phyloP scores from a whole-genome alignment of 225 moss, liverwort and hornwort species.

The Bryoerythrophyllum caledonicum region DNA sequence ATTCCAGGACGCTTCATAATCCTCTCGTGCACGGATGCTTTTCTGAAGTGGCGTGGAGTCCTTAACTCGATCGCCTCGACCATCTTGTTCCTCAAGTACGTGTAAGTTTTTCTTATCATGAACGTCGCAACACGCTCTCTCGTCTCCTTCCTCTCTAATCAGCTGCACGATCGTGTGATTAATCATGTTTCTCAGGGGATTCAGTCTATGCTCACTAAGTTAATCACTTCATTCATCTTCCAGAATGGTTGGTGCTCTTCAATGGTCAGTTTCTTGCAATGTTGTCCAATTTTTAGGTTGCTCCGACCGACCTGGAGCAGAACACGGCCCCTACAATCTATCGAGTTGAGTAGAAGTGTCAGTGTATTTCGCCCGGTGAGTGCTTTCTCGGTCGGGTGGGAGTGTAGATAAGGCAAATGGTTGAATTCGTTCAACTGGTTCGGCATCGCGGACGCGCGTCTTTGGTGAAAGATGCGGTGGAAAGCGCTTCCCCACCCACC shows the following conservation, averaged over 20 bases:
- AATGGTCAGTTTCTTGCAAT: not conserved
- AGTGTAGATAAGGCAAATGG: not conserved
- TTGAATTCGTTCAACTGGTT: not conserved
- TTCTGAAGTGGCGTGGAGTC: not conserved
- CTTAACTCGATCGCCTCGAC: not conserved
- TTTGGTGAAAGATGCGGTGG: not conserved
- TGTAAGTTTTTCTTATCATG: not conserved
- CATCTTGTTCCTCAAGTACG: not conserved
- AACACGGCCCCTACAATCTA: not conserved
- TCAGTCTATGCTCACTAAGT: not conserved
- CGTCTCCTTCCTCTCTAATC: not conserved
- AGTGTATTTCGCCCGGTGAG: no score
- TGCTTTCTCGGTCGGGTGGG: not conserved
- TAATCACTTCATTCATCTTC: not conserved
- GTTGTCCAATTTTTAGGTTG: no score
- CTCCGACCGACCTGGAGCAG: no score
- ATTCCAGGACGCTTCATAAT: not conserved
- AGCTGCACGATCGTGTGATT: not conserved
- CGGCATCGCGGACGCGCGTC: constrained; percentile 26
- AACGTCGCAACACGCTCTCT: not conserved
- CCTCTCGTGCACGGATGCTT: not conserved
- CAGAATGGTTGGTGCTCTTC: not conserved
- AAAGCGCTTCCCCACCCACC: not conserved
- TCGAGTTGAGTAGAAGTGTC: not conserved
- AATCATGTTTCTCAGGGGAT: not conserved